phyloP scores from a whole-genome alignment of 2,329 filamentous ascomycete species.

The Chaetomium sp. region DNA sequence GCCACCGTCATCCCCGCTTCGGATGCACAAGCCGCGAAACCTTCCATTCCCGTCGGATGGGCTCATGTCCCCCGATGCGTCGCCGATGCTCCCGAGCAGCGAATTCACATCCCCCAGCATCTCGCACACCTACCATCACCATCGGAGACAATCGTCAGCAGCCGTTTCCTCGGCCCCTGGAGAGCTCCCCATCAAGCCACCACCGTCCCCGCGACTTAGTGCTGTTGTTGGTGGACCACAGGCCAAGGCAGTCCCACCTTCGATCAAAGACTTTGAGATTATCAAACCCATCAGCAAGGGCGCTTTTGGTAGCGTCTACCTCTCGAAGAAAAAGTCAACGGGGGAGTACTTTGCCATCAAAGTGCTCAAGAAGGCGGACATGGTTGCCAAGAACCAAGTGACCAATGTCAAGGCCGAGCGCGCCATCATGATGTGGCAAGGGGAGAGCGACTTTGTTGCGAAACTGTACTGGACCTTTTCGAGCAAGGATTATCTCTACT shows the following conservation, averaged over 20 bases:
- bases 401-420: slow-evolving; percentile 98
- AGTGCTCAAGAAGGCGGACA: slow-evolving; percentile 98
- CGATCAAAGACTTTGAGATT: slow-evolving; percentile 98
- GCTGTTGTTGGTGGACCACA: slow-evolving; percentile 73
- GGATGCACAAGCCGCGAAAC: slow-evolving; percentile 73
- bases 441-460: slow-evolving; percentile 96
- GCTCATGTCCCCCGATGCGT: slow-evolving; percentile 78
- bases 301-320: slow-evolving; percentile 93
- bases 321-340: slow-evolving; percentile 97
- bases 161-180: slow-evolving; percentile 56
- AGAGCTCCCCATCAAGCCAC: slow-evolving; percentile 55
- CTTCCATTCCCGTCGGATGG: slow-evolving; percentile 55
- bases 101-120: slow-evolving; percentile 73
- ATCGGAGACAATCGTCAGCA: slow-evolving; percentile 81
- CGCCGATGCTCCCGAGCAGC: slow-evolving; percentile 74
- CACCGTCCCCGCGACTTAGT: slow-evolving; percentile 74
- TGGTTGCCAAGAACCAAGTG: slow-evolving; percentile 99
- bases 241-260: slow-evolving; percentile 81
- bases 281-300: slow-evolving; percentile 99
- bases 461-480: slow-evolving; percentile 99
- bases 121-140: slow-evolving; percentile 43
- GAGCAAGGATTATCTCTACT: slow-evolving; percentile 96
- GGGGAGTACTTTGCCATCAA: slow-evolving; percentile 99
- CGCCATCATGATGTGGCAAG: slow-evolving; percentile 99
- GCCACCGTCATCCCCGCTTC: slow-evolving; percentile 69